Evolutionary conservation across 1,284 basidiomycete species (phyloP).

Genomic region (Rhizoctonia solani): DNA sequence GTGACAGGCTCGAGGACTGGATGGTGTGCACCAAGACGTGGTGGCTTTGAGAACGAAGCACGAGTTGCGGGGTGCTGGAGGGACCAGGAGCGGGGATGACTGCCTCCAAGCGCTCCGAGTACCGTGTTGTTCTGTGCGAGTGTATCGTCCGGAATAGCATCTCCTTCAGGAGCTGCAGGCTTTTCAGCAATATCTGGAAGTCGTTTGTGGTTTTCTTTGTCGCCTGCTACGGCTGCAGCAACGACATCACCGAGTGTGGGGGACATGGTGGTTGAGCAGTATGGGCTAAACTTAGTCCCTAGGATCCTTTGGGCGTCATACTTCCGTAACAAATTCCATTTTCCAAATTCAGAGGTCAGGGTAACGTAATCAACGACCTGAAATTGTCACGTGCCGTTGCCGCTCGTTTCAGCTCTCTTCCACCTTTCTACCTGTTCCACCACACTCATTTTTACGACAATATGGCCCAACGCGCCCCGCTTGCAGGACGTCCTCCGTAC

Average conservation of each 20-base stretch:
- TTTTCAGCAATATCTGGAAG: conserved; percentile 26
- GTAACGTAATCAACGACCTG: too few relatives aligned
- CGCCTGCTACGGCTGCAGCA: conserved; percentile 1
- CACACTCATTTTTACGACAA: conserved; percentile 25
- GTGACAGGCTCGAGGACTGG: neutral
- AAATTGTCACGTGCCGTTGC: too few relatives aligned
- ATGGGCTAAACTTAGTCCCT: neutral
- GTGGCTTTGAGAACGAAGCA: conserved; percentile 27
- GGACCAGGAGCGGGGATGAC: conserved; percentile 18
- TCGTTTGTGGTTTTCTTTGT: conserved; percentile 2
- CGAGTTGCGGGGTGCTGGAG: conserved; percentile 23
- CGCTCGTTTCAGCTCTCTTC: too few relatives aligned
- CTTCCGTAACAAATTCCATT: neutral
- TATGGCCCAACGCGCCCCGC: conserved; percentile 46
- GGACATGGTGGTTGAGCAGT: conserved; percentile 9
- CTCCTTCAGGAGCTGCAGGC: neutral
- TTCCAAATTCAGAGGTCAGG: too few relatives aligned
- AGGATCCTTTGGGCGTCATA: too few relatives aligned
- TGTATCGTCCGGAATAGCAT: neutral
- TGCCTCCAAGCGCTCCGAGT: conserved; percentile 18
- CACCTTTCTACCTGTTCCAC: neutral
- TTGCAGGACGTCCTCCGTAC: conserved; percentile 66
- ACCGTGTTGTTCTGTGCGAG: neutral
- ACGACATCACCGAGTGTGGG: conserved; percentile 10
- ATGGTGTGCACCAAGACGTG: neutral